phyloP scores from a whole-genome alignment of 164 flowering plant species.

The Warburgia ugandensis region DNA sequence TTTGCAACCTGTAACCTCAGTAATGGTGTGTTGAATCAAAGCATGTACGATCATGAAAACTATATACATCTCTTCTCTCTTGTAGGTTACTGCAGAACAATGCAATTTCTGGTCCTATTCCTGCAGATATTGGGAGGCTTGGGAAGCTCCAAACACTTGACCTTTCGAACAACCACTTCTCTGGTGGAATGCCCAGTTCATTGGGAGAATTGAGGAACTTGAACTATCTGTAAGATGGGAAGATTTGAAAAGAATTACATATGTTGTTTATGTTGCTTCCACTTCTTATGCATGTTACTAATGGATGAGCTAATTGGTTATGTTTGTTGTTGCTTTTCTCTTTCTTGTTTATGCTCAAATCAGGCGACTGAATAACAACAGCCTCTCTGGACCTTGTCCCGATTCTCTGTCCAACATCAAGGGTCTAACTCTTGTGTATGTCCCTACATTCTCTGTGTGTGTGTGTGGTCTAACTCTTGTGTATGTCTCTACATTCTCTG shows the following conservation, averaged over 20 bases:
- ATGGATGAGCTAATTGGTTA: not conserved
- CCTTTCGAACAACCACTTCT: slow-evolving; percentile 70
- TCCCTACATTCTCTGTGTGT: no score
- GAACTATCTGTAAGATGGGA: slow-evolving; percentile 66
- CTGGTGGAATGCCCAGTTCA: slow-evolving; percentile 70
- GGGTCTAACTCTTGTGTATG: slow-evolving; percentile 88
- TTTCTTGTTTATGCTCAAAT: slow-evolving; percentile 22
- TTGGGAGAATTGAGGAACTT: slow-evolving; percentile 64
- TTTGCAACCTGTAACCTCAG: no score
- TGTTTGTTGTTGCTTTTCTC: slow-evolving; percentile 5
- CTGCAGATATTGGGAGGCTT: slow-evolving; percentile 60
- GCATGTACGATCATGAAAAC: no score
- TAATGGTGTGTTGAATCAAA: no score
- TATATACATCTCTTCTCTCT: no score
- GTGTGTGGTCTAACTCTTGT: no score
- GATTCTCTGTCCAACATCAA: slow-evolving; percentile 53
- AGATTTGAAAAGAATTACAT: no score
- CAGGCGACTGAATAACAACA: slow-evolving; percentile 91
- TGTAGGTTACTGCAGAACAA: slow-evolving; percentile 87
- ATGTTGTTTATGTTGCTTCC: not conserved
- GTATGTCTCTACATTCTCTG: no score
- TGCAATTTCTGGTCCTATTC: slow-evolving; percentile 79
- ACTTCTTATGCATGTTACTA: not conserved
- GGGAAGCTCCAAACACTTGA: slow-evolving; percentile 84
- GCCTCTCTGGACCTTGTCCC: slow-evolving; percentile 75